Percentiles rank a stretch among this genome's conserved stretches.
Conservation (phyloP, 1,284 basidiomycete species). For the Erythrobasidium hasegawianum region DNA sequence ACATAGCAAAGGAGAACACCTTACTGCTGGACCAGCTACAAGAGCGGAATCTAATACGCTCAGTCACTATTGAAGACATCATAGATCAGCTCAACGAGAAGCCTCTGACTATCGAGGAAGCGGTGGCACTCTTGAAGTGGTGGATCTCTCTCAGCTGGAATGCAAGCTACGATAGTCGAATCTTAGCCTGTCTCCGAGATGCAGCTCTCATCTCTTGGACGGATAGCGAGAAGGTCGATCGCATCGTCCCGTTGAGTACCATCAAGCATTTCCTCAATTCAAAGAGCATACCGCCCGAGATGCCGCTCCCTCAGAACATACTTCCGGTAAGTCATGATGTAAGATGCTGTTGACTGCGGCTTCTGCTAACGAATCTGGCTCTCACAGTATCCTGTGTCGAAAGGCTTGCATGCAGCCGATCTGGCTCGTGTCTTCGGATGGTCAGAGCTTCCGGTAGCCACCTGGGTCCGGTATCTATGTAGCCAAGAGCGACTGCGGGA, state of each 20-base stretch:
- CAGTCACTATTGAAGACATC: slow-evolving; percentile 83
- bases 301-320: slow-evolving; percentile 73
- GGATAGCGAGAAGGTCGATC: slow-evolving; percentile 44
- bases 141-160: slow-evolving; percentile 65
- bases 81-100: slow-evolving; percentile 70
- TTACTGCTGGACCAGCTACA: slow-evolving; percentile 66
- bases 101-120: slow-evolving; percentile 70
- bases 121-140: slow-evolving; percentile 81
- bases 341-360: too few relatives aligned
- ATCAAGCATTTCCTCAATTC: slow-evolving; percentile 74
- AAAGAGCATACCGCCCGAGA: slow-evolving; percentile 69
- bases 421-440: slow-evolving; percentile 57
- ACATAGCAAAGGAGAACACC: slow-evolving; percentile 62
- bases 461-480: slow-evolving; percentile 70
- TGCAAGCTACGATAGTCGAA: slow-evolving; percentile 35
- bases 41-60: slow-evolving; percentile 65
- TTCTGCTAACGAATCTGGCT: not conserved
- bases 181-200: slow-evolving; percentile 52
- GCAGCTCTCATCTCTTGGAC: slow-evolving; percentile 56
- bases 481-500: slow-evolving; percentile 55
- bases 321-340: slow-evolving; percentile 59
- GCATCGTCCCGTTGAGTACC: slow-evolving; percentile 64
- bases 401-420: slow-evolving; percentile 55
- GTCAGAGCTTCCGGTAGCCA: slow-evolving; percentile 69
- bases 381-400: slow-evolving; percentile 55